These are phyloP conservation scores for Cladorrhinum sp. DNA, from an alignment of 2,329 filamentous ascomycete genomes.

Conservation along the genomic window DNA sequence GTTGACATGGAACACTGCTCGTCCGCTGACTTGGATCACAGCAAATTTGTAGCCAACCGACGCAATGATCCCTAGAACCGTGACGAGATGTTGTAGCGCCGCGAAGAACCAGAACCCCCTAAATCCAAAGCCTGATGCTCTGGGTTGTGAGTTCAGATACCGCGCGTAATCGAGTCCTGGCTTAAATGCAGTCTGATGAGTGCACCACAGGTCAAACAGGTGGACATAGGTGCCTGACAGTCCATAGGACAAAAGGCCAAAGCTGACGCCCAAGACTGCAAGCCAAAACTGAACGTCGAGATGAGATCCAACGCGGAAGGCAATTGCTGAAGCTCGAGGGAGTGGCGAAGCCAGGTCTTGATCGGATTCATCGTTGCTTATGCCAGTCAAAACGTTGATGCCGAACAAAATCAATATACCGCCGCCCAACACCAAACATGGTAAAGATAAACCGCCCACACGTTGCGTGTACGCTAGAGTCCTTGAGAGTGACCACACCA, in stretches of 20 bases:
- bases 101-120: slow-evolving; percentile 4
- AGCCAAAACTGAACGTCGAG: slow-evolving; percentile 8
- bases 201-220: slow-evolving; percentile 8
- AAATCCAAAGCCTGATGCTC: slow-evolving; percentile 2
- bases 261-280: slow-evolving; percentile 1
- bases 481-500: not conserved
- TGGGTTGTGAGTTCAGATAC: slow-evolving; percentile 13
- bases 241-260: slow-evolving; percentile 9
- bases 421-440: not conserved
- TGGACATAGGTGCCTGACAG: not conserved
- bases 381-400: not conserved
- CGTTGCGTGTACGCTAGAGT: not conserved
- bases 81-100: not conserved
- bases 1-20: not conserved
- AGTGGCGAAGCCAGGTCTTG: not conserved
- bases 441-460: not conserved
- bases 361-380: not conserved
- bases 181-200: not conserved
- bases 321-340: not conserved
- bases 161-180: slow-evolving; percentile 9
- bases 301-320: slow-evolving; percentile 1
- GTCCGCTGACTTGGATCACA: not conserved
- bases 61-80: not conserved
- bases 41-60: slow-evolving; percentile 12
- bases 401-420: slow-evolving; percentile 1